Evolutionary conservation across 805 yeast species (phyloP).

Genomic region (Saturnispora serradocipensis): DNA sequence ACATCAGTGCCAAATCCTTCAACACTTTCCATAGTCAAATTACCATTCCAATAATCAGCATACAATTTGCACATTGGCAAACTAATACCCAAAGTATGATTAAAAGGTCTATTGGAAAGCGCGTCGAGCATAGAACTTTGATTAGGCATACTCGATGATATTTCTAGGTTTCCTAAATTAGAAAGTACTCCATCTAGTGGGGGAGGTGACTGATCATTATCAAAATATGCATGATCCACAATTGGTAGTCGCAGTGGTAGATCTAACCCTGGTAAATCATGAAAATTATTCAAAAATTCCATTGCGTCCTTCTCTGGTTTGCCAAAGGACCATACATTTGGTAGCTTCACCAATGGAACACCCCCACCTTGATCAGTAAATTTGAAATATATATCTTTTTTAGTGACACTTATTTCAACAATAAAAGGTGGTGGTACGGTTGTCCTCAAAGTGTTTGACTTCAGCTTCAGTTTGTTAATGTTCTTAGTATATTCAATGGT

Average conservation of each 20-base stretch:
- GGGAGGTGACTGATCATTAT: slow-evolving; percentile 1
- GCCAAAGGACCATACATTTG: slow-evolving; percentile 81
- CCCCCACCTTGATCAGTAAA: slow-evolving; percentile 93
- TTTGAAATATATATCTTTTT: slow-evolving; percentile 61
- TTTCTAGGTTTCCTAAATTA: slow-evolving; percentile 26
- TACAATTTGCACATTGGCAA: slow-evolving; percentile 88
- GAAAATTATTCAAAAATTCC: slow-evolving; percentile 55
- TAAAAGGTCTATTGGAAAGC: slow-evolving; percentile 63
- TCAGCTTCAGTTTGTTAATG: slow-evolving; percentile 14
- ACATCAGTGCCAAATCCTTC: slow-evolving; percentile 94
- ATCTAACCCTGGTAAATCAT: slow-evolving; percentile 56
- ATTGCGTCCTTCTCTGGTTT: slow-evolving; percentile 54
- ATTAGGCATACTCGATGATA: slow-evolving; percentile 20
- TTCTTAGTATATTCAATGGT: slow-evolving; percentile 44
- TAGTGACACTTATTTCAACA: slow-evolving; percentile 63
- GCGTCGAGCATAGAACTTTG: slow-evolving; percentile 45
- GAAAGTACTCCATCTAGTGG: slow-evolving; percentile 21
- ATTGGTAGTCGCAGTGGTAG: slow-evolving; percentile 25
- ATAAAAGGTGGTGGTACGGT: slow-evolving; percentile 48
- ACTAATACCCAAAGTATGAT: slow-evolving; percentile 75
- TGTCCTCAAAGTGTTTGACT: slow-evolving; percentile 28
- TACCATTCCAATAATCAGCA: slow-evolving; percentile 96
- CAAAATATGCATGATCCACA: slow-evolving; percentile 12
- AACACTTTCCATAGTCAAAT: slow-evolving; percentile 66
- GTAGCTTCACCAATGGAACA: slow-evolving; percentile 46